Base-by-base conservation (phyloP, 2,329 filamentous ascomycete genomes). In the Pleochaeta shiraiana region DNA sequence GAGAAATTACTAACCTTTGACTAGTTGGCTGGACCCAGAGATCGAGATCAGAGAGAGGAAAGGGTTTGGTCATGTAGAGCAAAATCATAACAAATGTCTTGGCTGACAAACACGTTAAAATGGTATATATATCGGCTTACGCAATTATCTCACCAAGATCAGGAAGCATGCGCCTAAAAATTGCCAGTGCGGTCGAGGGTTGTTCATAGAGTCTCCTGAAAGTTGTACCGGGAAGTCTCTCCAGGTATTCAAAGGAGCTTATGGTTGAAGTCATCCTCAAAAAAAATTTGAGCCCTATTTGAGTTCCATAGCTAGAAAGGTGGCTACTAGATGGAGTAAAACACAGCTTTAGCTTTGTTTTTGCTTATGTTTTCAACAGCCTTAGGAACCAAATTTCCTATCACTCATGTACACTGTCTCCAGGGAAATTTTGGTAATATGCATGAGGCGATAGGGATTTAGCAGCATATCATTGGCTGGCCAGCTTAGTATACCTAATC, bases 71-170 rank as follows among this genome's bases (percentile, higher is more conserved):
- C 77, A 95, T 87, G 77, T 95, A 98, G 3, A 98, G 83, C 71
- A 98, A 84, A 45, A 88, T 88, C 86, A 96, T 95, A 67, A 98
- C 92, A 71, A 98, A 87, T 19, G 85, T 90, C 79, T 98, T 97
- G 70, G 93, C 92, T 89, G 70, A 1, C 12, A 33, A 21, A n/a
- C 39, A 12, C 19, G n/a, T 53, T 53, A 53, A 21, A 24, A 24
- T 28, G 47, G 47, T 53, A 21, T 21, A 43, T 43, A 43, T n/a
- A n/a, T n/a, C n/a, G n/a, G 31, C 5, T 64, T 53, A 64, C n/a
- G 62, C 34, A 50, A 57, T 26, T 24, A 70, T 14, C 77, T 71
- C 79, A 91, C 88, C 90, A 67, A 97, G 77, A 72, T 95, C 88
- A 65, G 93, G 90, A 65, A 98, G 82, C 90, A 98, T 96, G 77